Evolutionary conservation across 2,329 filamentous ascomycete species (phyloP).

Genomic region (Tolypocladium tundrense): DNA sequence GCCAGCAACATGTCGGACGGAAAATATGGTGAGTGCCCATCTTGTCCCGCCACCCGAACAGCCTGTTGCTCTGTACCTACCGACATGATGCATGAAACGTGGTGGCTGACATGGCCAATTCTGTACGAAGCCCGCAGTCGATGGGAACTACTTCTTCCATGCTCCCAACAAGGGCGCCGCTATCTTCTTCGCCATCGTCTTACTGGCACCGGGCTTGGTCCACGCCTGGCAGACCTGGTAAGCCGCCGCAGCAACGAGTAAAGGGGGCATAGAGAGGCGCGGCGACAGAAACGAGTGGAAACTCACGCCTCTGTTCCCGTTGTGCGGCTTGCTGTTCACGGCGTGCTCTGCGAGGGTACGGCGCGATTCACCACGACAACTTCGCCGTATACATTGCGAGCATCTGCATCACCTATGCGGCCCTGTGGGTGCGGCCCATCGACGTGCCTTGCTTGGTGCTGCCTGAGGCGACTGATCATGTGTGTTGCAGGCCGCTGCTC

Average conservation of each 20-base stretch:
- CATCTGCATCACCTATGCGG: constrained; percentile 23
- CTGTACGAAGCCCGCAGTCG: constrained; percentile 15
- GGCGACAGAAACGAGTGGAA: not conserved
- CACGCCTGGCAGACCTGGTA: not conserved
- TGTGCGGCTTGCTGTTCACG: constrained; percentile 40
- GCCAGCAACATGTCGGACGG: not conserved
- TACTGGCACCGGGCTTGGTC: constrained; percentile 26
- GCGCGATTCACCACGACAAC: constrained; percentile 19
- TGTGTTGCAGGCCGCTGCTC: not conserved
- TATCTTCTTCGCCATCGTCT: constrained; percentile 34
- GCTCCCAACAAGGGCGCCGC: constrained; percentile 36
- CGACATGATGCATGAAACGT: not conserved
- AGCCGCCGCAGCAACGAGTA: not conserved
- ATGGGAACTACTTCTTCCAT: constrained; percentile 34
- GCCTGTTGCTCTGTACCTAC: not conserved
- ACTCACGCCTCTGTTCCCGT: not conserved
- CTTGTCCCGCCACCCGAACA: no score
- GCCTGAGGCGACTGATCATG: not conserved
- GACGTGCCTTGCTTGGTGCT: not conserved
- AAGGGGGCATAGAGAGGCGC: not conserved
- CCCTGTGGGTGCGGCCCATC: constrained; percentile 15
- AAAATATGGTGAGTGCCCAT: not conserved
- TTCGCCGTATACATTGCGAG: constrained; percentile 22
- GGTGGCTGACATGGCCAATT: not conserved
- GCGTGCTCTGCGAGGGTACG: constrained; percentile 37